Percentiles rank a stretch among this genome's conserved stretches.
Evolutionary conservation across 2,329 filamentous ascomycete genomes (phyloP).

Genomic region (Verticillium zaregamsianum): DNA sequence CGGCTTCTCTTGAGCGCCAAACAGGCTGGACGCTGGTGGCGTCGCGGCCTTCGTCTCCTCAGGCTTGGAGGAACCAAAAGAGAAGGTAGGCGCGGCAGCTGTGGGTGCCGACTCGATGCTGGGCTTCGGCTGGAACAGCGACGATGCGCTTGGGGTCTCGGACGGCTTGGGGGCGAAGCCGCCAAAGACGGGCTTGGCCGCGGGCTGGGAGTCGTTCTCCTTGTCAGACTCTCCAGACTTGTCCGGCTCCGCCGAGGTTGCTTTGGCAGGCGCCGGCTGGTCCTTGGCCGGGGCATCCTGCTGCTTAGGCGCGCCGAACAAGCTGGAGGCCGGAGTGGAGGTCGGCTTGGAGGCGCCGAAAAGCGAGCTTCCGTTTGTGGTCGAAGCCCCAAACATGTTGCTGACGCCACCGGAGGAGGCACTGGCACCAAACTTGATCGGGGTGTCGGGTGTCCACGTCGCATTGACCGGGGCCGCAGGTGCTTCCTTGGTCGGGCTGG

Average conservation of each 20-base stretch:
- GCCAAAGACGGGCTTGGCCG: conserved; percentile 23
- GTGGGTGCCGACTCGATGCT: conserved; percentile 20
- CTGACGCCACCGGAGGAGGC: conserved; percentile 17
- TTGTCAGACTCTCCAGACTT: conserved; percentile 38
- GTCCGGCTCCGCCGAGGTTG: conserved; percentile 14
- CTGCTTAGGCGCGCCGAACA: conserved; percentile 31
- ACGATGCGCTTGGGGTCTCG: conserved; percentile 12
- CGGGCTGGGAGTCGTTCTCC: conserved; percentile 34
- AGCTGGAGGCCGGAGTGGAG: conserved; percentile 19
- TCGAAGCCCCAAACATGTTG: conserved; percentile 14
- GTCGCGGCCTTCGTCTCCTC: conserved; percentile 10
- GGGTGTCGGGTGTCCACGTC: conserved; percentile 44
- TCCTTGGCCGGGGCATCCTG: conserved; percentile 4
- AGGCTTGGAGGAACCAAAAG: conserved; percentile 11
- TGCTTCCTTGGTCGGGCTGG: conserved; percentile 28
- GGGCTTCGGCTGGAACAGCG: conserved; percentile 29
- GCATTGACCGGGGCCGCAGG: conserved; percentile 29
- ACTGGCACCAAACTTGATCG: conserved; percentile 49
- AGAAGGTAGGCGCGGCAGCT: conserved; percentile 15
- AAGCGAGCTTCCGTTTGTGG: conserved; percentile 24
- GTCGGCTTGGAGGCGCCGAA: conserved; percentile 32
- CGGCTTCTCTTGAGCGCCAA: conserved; percentile 14
- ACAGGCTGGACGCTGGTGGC: conserved; percentile 16
- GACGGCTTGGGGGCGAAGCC: conserved; percentile 19
- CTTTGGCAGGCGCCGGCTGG: conserved; percentile 14